A percentile compares a stretch with the other conserved stretches of the same genome.
Conservation (phyloP, 1,139 yeast genomes). For the Eremothecium coryli region DNA sequence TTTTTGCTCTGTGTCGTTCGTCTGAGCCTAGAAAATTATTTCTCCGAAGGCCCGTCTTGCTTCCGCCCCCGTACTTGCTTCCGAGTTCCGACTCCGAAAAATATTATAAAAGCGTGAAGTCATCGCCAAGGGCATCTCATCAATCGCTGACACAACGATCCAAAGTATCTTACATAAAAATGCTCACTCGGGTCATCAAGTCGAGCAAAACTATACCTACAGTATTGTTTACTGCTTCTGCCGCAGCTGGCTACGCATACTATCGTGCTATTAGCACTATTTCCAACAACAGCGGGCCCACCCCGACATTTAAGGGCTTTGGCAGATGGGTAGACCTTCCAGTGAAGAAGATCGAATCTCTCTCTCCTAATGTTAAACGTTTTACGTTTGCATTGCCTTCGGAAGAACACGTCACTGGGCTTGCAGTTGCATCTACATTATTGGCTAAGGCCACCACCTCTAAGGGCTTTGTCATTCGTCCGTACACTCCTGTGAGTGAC, state of each 20-base stretch:
- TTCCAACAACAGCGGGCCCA: conserved; percentile 30
- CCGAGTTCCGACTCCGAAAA: too few species aligned
- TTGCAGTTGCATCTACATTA: conserved; percentile 70
- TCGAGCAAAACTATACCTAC: conserved; percentile 24
- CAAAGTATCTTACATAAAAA: too few species aligned
- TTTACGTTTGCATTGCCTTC: conserved; percentile 65
- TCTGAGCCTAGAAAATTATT: too few species aligned
- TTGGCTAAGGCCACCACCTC: conserved; percentile 73
- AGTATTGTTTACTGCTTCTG: conserved; percentile 45
- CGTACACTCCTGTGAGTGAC: conserved; percentile 87
- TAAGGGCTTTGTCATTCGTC: conserved; percentile 90
- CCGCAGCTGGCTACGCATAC: conserved; percentile 42
- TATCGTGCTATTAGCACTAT: conserved; percentile 33
- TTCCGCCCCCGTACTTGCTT: too few species aligned
- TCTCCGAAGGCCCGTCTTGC: too few species aligned
- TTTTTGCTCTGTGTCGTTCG: too few species aligned
- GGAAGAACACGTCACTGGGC: conserved; percentile 64
- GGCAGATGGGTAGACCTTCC: conserved; percentile 77
- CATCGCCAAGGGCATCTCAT: too few species aligned
- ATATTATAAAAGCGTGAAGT: too few species aligned
- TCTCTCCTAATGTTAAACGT: conserved; percentile 54
- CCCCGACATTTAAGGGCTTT: conserved; percentile 57
- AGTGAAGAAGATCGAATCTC: conserved; percentile 40
- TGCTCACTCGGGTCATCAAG: conserved; percentile 24
- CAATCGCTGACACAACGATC: too few species aligned